Percentiles rank a stretch among this genome's conserved stretches.
phyloP scores from a whole-genome alignment of 2,329 filamentous ascomycete genomes.

The Fusarium duplospermum region DNA sequence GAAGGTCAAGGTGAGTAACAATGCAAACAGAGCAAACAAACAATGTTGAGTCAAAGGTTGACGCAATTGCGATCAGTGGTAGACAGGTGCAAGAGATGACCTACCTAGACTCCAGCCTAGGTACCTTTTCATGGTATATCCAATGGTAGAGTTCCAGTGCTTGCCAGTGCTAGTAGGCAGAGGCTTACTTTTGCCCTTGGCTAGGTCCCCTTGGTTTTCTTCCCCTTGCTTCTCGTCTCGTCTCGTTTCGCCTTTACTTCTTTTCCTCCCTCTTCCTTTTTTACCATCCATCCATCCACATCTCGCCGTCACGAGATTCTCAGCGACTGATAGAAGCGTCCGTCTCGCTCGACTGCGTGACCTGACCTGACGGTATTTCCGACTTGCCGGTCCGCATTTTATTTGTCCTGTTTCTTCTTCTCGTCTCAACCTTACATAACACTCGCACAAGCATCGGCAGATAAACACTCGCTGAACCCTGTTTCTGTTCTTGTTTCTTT shows the following conservation, averaged over 20 bases:
- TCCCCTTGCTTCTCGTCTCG: not conserved
- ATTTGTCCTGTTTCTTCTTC: not conserved
- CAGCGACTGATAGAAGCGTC: not conserved
- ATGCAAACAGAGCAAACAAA: not conserved
- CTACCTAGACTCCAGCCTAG: not conserved
- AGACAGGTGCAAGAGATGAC: not conserved
- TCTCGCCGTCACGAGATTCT: not conserved
- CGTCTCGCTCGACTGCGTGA: not conserved
- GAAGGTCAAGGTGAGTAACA: not conserved
- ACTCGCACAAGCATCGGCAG: conserved; percentile 17
- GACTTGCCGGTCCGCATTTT: not conserved
- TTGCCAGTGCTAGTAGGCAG: conserved; percentile 1
- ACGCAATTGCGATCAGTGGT: not conserved
- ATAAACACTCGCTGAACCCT: not conserved
- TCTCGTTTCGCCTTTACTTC: not conserved
- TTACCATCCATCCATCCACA: not conserved
- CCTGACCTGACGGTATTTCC: conserved; percentile 2
- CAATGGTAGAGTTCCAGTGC: conserved; percentile 1
- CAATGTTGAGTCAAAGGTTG: not conserved
- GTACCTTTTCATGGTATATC: not conserved
- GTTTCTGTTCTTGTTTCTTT: not conserved
- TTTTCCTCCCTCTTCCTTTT: not conserved
- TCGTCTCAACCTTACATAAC: conserved; percentile 13
- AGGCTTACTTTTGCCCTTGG: conserved; percentile 1
- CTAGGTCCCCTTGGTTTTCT: not conserved